Conservation (phyloP, 768 basidiomycete species). For the Tricholoma sp. region DNA sequence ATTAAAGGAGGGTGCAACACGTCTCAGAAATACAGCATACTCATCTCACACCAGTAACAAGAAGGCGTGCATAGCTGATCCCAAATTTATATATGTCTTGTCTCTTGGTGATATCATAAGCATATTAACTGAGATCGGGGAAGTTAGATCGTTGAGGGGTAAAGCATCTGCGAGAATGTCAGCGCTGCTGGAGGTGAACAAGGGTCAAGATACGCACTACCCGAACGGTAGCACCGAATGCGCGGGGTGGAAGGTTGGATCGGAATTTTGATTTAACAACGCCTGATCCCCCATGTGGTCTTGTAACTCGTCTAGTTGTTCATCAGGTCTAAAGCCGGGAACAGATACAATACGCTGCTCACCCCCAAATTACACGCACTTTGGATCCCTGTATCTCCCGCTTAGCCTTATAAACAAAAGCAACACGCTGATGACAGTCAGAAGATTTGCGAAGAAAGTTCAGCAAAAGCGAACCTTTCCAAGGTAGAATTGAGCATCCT, state of each 20-base stretch:
- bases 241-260: conserved; percentile 89
- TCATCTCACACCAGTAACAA: no score
- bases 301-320: conserved; percentile 70
- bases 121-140: conserved; percentile 28
- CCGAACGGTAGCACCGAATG: conserved; percentile 90
- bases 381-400: conserved; percentile 91
- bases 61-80: background rate
- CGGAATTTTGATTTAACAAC: conserved; percentile 97
- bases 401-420: conserved; percentile 98
- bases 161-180: conserved; percentile 66
- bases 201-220: conserved; percentile 53
- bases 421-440: conserved; percentile 63
- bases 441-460: background rate
- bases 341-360: conserved; percentile 22
- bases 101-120: conserved; percentile 38
- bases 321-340: background rate
- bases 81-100: conserved; percentile 23
- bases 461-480: conserved; percentile 74
- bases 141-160: conserved; percentile 75
- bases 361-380: conserved; percentile 99
- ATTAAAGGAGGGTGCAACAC: no score
- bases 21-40: no score
- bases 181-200: conserved; percentile 1
- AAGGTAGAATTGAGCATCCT: conserved; percentile 96
- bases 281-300: conserved; percentile 91